phyloP scores from a whole-genome alignment of 1,284 basidiomycete species.

The Thecaphora frezii region DNA sequence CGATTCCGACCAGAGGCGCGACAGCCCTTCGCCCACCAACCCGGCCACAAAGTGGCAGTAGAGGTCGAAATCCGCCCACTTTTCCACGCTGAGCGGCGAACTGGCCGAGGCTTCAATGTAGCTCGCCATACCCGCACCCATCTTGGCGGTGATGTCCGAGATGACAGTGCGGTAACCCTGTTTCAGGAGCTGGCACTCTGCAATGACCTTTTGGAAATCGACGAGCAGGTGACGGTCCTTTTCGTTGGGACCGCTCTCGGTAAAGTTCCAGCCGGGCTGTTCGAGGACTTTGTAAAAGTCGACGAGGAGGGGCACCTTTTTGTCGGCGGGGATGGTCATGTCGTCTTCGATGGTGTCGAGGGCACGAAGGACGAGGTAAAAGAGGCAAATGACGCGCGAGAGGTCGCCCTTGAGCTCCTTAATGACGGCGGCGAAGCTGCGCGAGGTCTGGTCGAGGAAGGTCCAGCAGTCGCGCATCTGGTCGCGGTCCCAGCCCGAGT shows the following conservation, averaged over 20 bases:
- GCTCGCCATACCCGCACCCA: conserved; percentile 94
- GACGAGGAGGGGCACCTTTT: conserved; percentile 84
- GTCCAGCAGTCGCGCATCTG: conserved; percentile 86
- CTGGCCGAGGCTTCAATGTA: conserved; percentile 63
- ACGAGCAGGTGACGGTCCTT: conserved; percentile 85
- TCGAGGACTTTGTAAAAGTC: conserved; percentile 80
- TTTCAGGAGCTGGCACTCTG: conserved; percentile 70
- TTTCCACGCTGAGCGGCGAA: conserved; percentile 32
- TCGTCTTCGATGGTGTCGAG: conserved; percentile 98
- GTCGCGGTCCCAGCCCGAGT: conserved; percentile 54
- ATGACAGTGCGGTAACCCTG: conserved; percentile 76
- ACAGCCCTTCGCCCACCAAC: conserved; percentile 93
- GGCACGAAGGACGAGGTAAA: conserved; percentile 90
- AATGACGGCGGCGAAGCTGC: conserved; percentile 90
- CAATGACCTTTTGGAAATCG: conserved; percentile 80
- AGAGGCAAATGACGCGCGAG: conserved; percentile 83
- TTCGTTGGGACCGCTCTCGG: conserved; percentile 79
- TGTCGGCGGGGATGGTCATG: conserved; percentile 85
- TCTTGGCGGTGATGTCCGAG: conserved; percentile 68
- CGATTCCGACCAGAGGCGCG: conserved; percentile 83
- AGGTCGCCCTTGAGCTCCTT: conserved; percentile 95
- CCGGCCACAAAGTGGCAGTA: conserved; percentile 99
- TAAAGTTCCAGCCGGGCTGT: conserved; percentile 84
- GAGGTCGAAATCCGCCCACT: conserved; percentile 78
- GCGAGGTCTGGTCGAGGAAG: conserved; percentile 82